These are phyloP conservation scores for Phytophthora ramorum DNA, from an alignment of 352 stramenopile species.

Conservation along the genomic window DNA sequence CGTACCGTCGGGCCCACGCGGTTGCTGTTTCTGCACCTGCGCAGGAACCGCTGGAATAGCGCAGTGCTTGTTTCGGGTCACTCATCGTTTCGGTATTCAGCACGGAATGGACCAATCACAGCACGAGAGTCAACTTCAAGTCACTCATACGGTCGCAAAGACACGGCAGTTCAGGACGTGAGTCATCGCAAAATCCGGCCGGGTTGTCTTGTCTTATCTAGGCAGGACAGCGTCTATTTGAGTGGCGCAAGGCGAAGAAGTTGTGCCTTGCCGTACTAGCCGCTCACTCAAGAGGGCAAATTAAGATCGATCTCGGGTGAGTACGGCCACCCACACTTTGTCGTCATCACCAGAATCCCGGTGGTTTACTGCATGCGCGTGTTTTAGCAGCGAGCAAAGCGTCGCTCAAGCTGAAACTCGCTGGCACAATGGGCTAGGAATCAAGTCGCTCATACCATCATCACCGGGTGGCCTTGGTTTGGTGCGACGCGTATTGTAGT, in stretches of 20 bases:
- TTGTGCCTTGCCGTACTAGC: not conserved
- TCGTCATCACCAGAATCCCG: not conserved
- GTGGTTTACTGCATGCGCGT: not conserved
- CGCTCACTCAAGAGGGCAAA: not conserved
- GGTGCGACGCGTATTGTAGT: not conserved
- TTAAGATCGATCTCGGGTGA: not conserved
- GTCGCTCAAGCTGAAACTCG: not conserved
- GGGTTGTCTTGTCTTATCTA: constrained; percentile 10
- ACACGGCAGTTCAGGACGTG: constrained; percentile 3
- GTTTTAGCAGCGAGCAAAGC: not conserved
- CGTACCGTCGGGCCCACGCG: not conserved
- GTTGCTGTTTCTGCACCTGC: not conserved
- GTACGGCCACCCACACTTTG: not conserved
- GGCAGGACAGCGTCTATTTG: not conserved
- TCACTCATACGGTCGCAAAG: constrained; percentile 32
- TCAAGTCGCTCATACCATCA: not conserved
- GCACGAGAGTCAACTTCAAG: constrained; percentile 14
- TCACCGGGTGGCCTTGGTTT: constrained; percentile 3
- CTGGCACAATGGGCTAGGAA: not conserved
- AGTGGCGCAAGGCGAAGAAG: not conserved
- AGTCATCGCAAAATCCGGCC: constrained; percentile 21
- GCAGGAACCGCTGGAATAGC: constrained; percentile 27
- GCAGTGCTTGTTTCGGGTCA: constrained; percentile 1
- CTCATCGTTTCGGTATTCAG: constrained; percentile 12
- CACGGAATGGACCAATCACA: constrained; percentile 7